Evolutionary conservation across 192 early-diverging fungal species (phyloP).

Genomic region (Physocladia obscura): DNA sequence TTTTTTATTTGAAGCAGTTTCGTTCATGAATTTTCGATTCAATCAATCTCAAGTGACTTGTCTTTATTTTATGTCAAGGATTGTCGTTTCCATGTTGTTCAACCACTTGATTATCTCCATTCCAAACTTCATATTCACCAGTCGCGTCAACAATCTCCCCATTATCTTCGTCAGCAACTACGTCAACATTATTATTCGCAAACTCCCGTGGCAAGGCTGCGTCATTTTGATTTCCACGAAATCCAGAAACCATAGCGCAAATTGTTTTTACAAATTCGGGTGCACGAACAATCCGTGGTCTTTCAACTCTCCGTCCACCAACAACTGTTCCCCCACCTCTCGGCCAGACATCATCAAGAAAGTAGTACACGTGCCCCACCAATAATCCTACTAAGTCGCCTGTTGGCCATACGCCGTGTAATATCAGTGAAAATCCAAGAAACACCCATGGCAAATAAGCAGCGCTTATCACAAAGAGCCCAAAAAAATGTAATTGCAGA

Average conservation of each 20-base stretch:
- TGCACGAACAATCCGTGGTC: slow-evolving; percentile 26
- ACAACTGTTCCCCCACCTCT: slow-evolving; percentile 21
- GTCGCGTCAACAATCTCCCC: slow-evolving; percentile 8
- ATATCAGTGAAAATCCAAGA: slow-evolving; percentile 80
- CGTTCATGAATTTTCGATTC: no score
- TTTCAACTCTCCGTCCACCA: not conserved
- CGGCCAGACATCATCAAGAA: slow-evolving; percentile 93
- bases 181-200: not conserved
- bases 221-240: not conserved
- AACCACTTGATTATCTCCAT: no score
- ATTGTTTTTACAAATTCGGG: slow-evolving; percentile 21
- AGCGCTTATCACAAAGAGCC: slow-evolving; percentile 87
- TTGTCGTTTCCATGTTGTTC: no score
- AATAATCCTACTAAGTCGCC: slow-evolving; percentile 81
- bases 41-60: no score
- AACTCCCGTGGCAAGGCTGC: not conserved
- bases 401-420: slow-evolving; percentile 74
- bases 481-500: slow-evolving; percentile 83
- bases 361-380: slow-evolving; percentile 94
- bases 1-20: no score
- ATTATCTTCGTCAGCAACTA: not conserved
- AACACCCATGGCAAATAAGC: slow-evolving; percentile 91
- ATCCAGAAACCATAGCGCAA: not conserved
- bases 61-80: no score
- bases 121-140: slow-evolving; percentile 26